Conservation (phyloP, 208 protist species). For the Leptomonas seymouri region DNA sequence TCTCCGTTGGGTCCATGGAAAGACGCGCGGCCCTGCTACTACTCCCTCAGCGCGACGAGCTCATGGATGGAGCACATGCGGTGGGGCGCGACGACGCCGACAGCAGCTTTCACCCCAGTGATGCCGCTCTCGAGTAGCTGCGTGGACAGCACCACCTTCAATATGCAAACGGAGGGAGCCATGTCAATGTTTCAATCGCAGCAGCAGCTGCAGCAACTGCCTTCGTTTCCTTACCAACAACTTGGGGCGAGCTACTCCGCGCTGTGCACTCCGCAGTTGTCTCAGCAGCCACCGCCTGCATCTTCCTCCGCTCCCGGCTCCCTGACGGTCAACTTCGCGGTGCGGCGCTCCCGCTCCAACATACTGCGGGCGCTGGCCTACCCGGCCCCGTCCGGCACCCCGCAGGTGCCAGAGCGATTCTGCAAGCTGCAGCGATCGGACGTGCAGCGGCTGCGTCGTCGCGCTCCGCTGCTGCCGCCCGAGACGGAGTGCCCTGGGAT, state of each 20-base stretch:
- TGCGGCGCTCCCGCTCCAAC: constrained; percentile 1
- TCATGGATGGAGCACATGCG: constrained; percentile 25
- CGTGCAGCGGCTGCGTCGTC: constrained; percentile 18
- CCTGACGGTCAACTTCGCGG: background rate
- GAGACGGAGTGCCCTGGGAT: constrained; percentile 27
- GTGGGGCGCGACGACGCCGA: constrained; percentile 3
- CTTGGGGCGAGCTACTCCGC: constrained; percentile 3
- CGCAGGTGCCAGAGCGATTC: constrained; percentile 16
- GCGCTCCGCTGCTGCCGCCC: constrained; percentile 3
- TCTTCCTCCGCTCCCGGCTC: background rate
- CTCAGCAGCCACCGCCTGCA: background rate
- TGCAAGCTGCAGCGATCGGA: constrained; percentile 32
- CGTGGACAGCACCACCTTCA: constrained; percentile 1
- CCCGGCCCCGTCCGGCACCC: too few species aligned
- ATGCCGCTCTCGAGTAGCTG: background rate
- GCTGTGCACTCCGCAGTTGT: constrained; percentile 12
- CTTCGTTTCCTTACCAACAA: background rate
- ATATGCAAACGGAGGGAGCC: constrained; percentile 12
- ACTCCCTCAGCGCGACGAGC: constrained; percentile 26
- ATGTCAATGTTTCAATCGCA: constrained; percentile 18
- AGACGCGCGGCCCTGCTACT: constrained; percentile 14
- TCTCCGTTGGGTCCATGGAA: constrained; percentile 5
- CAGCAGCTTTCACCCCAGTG: constrained; percentile 13
- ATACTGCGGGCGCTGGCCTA: constrained; percentile 1
- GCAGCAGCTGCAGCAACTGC: constrained; percentile 15